phyloP scores from a whole-genome alignment of 2,329 filamentous ascomycete species.

The Orbilia ellipsospora region DNA sequence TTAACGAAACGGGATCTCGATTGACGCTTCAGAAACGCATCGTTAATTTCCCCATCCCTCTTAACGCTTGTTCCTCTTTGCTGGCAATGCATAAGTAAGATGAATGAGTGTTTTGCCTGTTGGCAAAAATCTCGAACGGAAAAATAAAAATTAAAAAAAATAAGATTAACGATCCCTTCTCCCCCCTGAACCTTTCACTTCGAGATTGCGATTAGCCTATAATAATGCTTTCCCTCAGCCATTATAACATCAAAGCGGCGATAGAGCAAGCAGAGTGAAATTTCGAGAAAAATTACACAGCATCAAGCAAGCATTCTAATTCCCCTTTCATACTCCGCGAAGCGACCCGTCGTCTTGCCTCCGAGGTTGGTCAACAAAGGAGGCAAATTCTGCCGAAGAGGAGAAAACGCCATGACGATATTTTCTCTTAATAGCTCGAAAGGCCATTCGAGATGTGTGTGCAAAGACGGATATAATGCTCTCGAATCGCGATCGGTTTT shows the following conservation, averaged over 20 bases:
- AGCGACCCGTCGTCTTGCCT: constrained; percentile 38
- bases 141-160: neutral
- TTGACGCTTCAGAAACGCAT: constrained; percentile 42
- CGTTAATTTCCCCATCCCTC: constrained; percentile 30
- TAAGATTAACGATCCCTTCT: constrained; percentile 50
- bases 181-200: constrained; percentile 12
- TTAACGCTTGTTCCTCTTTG: constrained; percentile 19
- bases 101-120: constrained; percentile 21
- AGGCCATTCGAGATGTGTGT: neutral
- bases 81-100: constrained; percentile 34
- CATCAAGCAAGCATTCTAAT: constrained; percentile 2
- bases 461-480: constrained; percentile 6
- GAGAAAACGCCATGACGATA: constrained; percentile 12
- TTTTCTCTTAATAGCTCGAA: neutral
- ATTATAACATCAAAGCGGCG: constrained; percentile 12
- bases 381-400: constrained; percentile 42
- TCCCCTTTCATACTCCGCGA: constrained; percentile 23
- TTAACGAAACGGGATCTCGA: constrained; percentile 40
- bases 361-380: constrained; percentile 22
- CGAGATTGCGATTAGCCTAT: constrained; percentile 34
- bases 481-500: constrained; percentile 18
- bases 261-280: neutral
- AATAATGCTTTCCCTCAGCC: constrained; percentile 9
- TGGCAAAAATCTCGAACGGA: constrained; percentile 28
- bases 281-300: neutral